A percentile compares a stretch with the other conserved stretches of the same genome.
Evolutionary conservation across 345 rosid genomes (phyloP).

Genomic region (Kandelia obovata): DNA sequence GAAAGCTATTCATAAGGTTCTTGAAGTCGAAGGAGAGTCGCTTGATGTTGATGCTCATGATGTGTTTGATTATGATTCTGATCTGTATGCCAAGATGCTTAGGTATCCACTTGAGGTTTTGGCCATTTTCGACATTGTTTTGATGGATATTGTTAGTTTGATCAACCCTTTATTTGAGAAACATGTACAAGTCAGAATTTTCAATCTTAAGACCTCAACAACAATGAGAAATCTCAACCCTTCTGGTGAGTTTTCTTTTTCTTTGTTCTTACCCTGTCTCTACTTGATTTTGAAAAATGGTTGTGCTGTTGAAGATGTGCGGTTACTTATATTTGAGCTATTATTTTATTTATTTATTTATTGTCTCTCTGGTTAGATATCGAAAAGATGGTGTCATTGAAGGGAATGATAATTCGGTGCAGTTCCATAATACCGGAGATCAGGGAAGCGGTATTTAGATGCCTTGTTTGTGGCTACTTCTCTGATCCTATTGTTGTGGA

Average conservation of each 20-base stretch:
- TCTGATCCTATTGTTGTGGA: conserved; percentile 86
- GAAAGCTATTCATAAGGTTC: conserved; percentile 63
- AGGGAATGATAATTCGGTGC: conserved; percentile 91
- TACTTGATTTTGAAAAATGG: not conserved
- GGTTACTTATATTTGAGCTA: not conserved
- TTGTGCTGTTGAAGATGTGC: not conserved
- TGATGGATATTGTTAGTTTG: conserved; percentile 83
- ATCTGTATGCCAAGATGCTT: conserved; percentile 83
- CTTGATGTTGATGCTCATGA: conserved; percentile 86
- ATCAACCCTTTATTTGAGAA: conserved; percentile 74
- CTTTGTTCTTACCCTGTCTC: not conserved
- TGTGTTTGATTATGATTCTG: conserved; percentile 76
- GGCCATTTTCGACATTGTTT: conserved; percentile 88
- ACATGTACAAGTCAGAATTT: conserved; percentile 83
- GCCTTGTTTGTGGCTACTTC: conserved; percentile 80
- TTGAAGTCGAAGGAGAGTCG: conserved; percentile 88
- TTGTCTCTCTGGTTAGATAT: conserved; percentile 49
- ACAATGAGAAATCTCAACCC: conserved; percentile 95
- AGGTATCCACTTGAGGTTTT: conserved; percentile 87
- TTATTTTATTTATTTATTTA: not conserved
- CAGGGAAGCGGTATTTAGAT: conserved; percentile 88
- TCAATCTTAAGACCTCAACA: conserved; percentile 65
- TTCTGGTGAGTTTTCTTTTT: conserved; percentile 50
- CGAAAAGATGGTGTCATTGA: conserved; percentile 93
- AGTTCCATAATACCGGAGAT: conserved; percentile 96